These are phyloP conservation scores for Ceratobasidium sp. DNA, from an alignment of 1,284 basidiomycete genomes.

Conservation along the genomic window DNA sequence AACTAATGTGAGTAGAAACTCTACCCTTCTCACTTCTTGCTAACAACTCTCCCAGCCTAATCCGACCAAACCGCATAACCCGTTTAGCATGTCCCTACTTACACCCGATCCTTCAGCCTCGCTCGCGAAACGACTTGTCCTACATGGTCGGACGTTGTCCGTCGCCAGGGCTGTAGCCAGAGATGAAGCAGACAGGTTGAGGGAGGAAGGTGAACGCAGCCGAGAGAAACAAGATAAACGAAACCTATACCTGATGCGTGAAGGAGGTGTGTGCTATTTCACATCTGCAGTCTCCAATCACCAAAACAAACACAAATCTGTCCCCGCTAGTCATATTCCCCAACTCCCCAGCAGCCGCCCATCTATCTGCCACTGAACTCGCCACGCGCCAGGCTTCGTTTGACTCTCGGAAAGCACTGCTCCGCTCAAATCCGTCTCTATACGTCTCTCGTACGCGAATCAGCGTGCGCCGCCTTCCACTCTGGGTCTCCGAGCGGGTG, in stretches of 20 bases:
- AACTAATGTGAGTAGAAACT: slow-evolving; percentile 7
- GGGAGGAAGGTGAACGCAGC: slow-evolving; percentile 85
- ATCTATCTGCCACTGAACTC: slow-evolving; percentile 77
- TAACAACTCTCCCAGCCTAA: slow-evolving; percentile 53
- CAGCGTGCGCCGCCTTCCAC: slow-evolving; percentile 91
- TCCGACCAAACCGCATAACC: slow-evolving; percentile 70
- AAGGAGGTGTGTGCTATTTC: slow-evolving; percentile 79
- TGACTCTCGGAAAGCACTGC: slow-evolving; percentile 81
- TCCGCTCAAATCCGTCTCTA: slow-evolving; percentile 91
- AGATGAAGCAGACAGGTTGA: slow-evolving; percentile 86
- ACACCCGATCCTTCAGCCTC: slow-evolving; percentile 95
- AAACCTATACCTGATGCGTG: slow-evolving; percentile 94
- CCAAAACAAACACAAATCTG: neutral
- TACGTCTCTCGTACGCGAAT: slow-evolving; percentile 96
- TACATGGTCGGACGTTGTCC: slow-evolving; percentile 94
- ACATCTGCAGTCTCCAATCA: neutral
- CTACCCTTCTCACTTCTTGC: slow-evolving; percentile 45
- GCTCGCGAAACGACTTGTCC: slow-evolving; percentile 83
- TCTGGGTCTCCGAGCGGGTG: slow-evolving; percentile 89
- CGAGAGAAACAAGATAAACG: slow-evolving; percentile 94
- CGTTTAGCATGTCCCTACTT: slow-evolving; percentile 87
- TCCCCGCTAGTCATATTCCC: slow-evolving; percentile 82
- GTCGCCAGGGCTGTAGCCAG: slow-evolving; percentile 92
- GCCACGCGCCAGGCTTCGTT: slow-evolving; percentile 87
- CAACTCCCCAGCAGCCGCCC: slow-evolving; percentile 81